phyloP scores from a whole-genome alignment of 148 eudicot species.

The Selenicereus undatus region DNA sequence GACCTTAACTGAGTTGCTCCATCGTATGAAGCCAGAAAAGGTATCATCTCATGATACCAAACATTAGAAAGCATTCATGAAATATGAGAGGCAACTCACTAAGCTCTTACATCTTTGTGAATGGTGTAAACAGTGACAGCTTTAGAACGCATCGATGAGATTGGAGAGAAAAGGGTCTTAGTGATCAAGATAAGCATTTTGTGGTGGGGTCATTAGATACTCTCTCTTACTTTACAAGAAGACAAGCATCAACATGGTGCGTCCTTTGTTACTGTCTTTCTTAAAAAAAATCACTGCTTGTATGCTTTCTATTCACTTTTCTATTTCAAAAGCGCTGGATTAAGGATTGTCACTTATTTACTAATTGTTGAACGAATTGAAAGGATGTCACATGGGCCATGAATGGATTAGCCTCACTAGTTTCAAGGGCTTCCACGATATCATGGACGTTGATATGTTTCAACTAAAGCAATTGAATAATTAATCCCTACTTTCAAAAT shows the following conservation, averaged over 20 bases:
- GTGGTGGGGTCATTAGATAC: slow-evolving; percentile 3
- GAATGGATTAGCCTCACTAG: not conserved
- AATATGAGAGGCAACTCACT: not conserved
- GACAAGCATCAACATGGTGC: slow-evolving; percentile 3
- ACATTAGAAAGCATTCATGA: not conserved
- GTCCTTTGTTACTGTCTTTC: not conserved
- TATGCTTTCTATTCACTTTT: not conserved
- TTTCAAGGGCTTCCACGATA: not conserved
- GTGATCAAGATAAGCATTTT: not conserved
- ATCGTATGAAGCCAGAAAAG: not conserved
- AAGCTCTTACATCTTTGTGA: not conserved
- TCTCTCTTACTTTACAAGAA: not conserved
- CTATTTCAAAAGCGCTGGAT: not conserved
- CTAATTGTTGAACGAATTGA: not conserved
- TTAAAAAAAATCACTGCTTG: not conserved
- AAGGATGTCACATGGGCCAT: not conserved
- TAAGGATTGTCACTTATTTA: not conserved
- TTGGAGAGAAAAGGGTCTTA: not conserved
- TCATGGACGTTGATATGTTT: not conserved
- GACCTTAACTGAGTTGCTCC: not conserved
- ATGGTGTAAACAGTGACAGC: not conserved
- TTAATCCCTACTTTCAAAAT: too few relatives aligned
- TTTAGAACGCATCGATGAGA: not conserved
- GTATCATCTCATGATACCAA: not conserved
- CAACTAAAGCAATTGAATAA: too few relatives aligned